Evolutionary conservation across 331 rosid genomes (phyloP).

Genomic region (Rhamnella rubrinervis): DNA sequence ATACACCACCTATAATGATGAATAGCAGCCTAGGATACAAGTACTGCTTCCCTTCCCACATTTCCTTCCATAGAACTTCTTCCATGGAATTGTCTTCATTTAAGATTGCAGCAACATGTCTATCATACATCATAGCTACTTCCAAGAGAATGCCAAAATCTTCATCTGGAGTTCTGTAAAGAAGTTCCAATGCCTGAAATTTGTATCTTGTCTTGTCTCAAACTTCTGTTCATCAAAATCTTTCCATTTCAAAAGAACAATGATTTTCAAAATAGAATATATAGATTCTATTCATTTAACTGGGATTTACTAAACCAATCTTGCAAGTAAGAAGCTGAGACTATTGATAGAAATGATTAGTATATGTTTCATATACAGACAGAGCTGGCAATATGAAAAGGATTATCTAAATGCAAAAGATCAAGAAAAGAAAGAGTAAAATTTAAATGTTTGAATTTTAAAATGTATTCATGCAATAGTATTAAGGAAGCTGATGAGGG

Average conservation of each 20-base stretch:
- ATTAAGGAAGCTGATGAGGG: too few species aligned
- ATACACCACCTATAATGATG: conserved; percentile 71
- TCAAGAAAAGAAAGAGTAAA: too few species aligned
- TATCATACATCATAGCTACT: conserved; percentile 97
- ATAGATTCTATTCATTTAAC: too few species aligned
- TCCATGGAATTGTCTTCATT: conserved; percentile 78
- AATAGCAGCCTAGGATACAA: conserved; percentile 85
- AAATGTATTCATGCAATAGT: too few species aligned
- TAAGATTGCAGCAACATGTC: conserved; percentile 90
- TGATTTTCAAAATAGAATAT: background rate
- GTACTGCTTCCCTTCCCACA: conserved; percentile 55
- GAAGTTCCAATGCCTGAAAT: conserved; percentile 25
- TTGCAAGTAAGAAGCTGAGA: too few species aligned
- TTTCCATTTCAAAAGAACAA: background rate
- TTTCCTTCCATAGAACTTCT: conserved; percentile 75
- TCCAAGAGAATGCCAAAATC: conserved; percentile 88
- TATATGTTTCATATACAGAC: too few species aligned
- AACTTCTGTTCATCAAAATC: conserved; percentile 1
- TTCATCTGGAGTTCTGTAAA: conserved; percentile 86
- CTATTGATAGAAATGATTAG: too few species aligned
- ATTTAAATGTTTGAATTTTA: too few species aligned
- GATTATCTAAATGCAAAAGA: too few species aligned
- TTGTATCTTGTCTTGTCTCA: conserved; percentile 13
- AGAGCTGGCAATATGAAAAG: too few species aligned
- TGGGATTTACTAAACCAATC: too few species aligned